These are phyloP conservation scores for Venturia nashicola DNA, from an alignment of 2,329 filamentous ascomycete species.

Conservation along the genomic window DNA sequence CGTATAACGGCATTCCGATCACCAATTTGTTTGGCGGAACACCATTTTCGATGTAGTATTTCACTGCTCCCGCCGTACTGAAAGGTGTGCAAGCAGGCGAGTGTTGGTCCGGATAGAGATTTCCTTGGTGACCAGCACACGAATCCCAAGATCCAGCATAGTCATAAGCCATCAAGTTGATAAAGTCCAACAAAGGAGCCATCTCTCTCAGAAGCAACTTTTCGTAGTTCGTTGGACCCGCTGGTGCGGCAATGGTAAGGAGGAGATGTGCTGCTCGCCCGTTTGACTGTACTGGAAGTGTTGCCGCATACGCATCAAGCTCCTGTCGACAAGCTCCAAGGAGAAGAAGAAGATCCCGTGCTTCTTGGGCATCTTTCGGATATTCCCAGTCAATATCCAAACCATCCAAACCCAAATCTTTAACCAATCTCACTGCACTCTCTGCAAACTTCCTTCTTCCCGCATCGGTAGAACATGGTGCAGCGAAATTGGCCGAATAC, in stretches of 20 bases:
- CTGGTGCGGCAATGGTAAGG: constrained; percentile 33
- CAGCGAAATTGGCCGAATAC: constrained; percentile 65
- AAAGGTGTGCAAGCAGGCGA: constrained; percentile 63
- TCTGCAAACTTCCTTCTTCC: constrained; percentile 56
- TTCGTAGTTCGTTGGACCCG: constrained; percentile 27
- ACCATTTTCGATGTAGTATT: constrained; percentile 52
- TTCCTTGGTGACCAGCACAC: constrained; percentile 65
- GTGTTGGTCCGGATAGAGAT: constrained; percentile 49
- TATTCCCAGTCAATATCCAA: constrained; percentile 39
- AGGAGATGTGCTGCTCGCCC: constrained; percentile 26
- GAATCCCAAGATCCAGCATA: constrained; percentile 68
- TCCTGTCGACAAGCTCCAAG: constrained; percentile 25
- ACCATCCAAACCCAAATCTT: constrained; percentile 62
- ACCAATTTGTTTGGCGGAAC: constrained; percentile 65
- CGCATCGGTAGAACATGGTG: constrained; percentile 49
- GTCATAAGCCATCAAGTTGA: constrained; percentile 41
- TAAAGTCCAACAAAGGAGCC: constrained; percentile 33
- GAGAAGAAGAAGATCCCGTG: constrained; percentile 26
- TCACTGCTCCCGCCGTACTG: constrained; percentile 58
- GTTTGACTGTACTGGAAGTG: constrained; percentile 15
- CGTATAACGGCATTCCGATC: constrained; percentile 85
- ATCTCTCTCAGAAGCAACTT: constrained; percentile 30
- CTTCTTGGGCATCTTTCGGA: constrained; percentile 28
- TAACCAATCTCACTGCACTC: constrained; percentile 61
- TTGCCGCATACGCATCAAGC: constrained; percentile 28